Percentiles rank a stretch among this genome's conserved stretches.
Conservation (phyloP, 208 protist species). For the Trypanosoma boissoni region DNA sequence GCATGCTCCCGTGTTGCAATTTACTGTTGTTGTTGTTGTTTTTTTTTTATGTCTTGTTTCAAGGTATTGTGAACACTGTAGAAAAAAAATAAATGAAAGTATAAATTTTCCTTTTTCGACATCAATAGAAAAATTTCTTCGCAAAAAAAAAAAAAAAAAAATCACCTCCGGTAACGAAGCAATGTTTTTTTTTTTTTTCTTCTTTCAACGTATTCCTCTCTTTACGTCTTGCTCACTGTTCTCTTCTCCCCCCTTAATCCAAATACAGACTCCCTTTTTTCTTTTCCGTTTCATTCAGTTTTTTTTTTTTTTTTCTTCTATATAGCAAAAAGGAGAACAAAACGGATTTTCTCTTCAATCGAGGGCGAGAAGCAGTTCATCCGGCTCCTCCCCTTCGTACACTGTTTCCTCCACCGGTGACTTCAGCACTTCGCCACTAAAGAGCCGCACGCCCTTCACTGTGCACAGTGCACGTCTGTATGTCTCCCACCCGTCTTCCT, state of each 20-base stretch:
- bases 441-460: slow-evolving; percentile 19
- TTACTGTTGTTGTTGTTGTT: slow-evolving; percentile 1
- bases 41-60: background rate
- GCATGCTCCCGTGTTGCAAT: background rate
- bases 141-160: slow-evolving; percentile 15
- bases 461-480: slow-evolving; percentile 18
- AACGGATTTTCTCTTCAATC: slow-evolving; percentile 21
- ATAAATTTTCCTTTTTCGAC: too few relatives aligned
- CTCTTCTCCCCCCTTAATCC: too few relatives aligned
- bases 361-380: slow-evolving; percentile 54
- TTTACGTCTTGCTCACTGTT: background rate
- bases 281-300: too few relatives aligned
- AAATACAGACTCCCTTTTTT: too few relatives aligned
- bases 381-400: slow-evolving; percentile 61
- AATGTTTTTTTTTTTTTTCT: slow-evolving; percentile 9
- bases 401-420: slow-evolving; percentile 45
- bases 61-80: background rate
- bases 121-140: background rate
- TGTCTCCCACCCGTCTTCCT: slow-evolving; percentile 23
- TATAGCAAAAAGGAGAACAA: slow-evolving; percentile 13
- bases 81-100: too few relatives aligned
- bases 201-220: background rate
- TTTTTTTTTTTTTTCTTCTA: too few relatives aligned
- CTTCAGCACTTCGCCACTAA: slow-evolving; percentile 15
- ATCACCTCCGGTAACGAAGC: slow-evolving; percentile 1